Base-by-base conservation (phyloP, 768 basidiomycete species). In the Lentinula aciculospora region DNA sequence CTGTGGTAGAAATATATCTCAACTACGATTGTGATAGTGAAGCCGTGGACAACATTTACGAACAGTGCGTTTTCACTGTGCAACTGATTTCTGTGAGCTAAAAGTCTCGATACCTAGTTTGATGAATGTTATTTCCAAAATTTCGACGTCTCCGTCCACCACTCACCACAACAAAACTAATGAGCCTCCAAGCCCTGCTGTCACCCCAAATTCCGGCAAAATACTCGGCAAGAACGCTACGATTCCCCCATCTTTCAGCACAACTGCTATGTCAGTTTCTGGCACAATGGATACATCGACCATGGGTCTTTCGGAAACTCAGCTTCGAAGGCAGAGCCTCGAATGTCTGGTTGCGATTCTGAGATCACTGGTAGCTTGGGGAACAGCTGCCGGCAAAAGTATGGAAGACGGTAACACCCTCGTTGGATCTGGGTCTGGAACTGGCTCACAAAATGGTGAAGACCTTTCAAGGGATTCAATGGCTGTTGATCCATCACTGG, bases 21-120 rank as follows among this genome's bases (percentile, higher is more conserved):
- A 99, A 99, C 70, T 99, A 99, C 67, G 97, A 99, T 67, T 99
- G 97, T 68, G 97, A 99, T 67, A 84, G 93, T 59, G 88, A 93
- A 59, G 93, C 96, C 3, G 82, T 82, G 9, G 96, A 97, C 66
- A 98, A 99, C 72, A 95, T 98, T 58, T 99, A 98, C 71, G 97
- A 99, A 66, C 91, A 92, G 85, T 92, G 66, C 66, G 87, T 72
- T 8, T 56, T n/a, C 5, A 32, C 27, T 45, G 34, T 12, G 13
- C 42, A 47, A n/a, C 29, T 12, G 9, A 39, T 8, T 54, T 15
- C 48, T 32, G 49, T 39, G 60, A 42, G n/a, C 40, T 53, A 32
- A 36, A 58, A 37, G 19, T 42, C 61, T 56, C 63, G 42, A 45
- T 29, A 60, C 29, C 23, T 29, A 92, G 89, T 66, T 76, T 98